Conservation (phyloP, 1,284 basidiomycete species). For the Caloboletus inedulis region DNA sequence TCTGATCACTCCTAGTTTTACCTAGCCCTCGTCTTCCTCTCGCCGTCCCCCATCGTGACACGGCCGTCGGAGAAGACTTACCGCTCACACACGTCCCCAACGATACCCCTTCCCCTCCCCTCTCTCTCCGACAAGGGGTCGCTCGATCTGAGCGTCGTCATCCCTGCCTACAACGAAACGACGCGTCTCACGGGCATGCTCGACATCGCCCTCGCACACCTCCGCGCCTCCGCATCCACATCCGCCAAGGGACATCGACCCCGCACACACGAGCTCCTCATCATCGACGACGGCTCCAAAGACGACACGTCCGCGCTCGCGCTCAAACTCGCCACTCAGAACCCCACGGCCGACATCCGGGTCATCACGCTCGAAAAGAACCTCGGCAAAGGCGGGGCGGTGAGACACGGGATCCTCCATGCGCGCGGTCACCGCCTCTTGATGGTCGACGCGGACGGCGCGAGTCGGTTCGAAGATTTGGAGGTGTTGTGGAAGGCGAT, state of each 20-base stretch:
- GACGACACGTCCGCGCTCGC: slow-evolving; percentile 73
- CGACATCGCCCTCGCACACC: slow-evolving; percentile 63
- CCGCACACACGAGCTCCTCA: slow-evolving; percentile 71
- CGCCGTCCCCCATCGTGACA: slow-evolving; percentile 63
- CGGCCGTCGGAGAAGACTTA: slow-evolving; percentile 64
- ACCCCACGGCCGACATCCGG: slow-evolving; percentile 59
- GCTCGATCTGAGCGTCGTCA: slow-evolving; percentile 74
- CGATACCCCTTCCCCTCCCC: slow-evolving; percentile 49
- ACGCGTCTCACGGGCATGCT: slow-evolving; percentile 82
- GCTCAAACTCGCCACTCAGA: slow-evolving; percentile 58
- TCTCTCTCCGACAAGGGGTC: slow-evolving; percentile 50
- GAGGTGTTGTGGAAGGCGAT: slow-evolving; percentile 71
- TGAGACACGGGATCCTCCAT: slow-evolving; percentile 85
- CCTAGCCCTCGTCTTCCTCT: slow-evolving; percentile 59
- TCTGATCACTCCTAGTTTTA: slow-evolving; percentile 50
- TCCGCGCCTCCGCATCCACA: slow-evolving; percentile 35
- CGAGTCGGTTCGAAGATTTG: slow-evolving; percentile 82
- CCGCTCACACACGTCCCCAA: slow-evolving; percentile 49
- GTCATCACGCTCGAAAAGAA: slow-evolving; percentile 80
- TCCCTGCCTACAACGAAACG: slow-evolving; percentile 91
- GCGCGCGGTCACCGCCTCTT: slow-evolving; percentile 75
- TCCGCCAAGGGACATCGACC: slow-evolving; percentile 10
- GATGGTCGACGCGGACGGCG: slow-evolving; percentile 94
- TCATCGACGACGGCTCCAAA: slow-evolving; percentile 87
- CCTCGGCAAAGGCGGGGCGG: slow-evolving; percentile 89